phyloP scores from a whole-genome alignment of 768 basidiomycete genomes.

The Mycena floridula region DNA sequence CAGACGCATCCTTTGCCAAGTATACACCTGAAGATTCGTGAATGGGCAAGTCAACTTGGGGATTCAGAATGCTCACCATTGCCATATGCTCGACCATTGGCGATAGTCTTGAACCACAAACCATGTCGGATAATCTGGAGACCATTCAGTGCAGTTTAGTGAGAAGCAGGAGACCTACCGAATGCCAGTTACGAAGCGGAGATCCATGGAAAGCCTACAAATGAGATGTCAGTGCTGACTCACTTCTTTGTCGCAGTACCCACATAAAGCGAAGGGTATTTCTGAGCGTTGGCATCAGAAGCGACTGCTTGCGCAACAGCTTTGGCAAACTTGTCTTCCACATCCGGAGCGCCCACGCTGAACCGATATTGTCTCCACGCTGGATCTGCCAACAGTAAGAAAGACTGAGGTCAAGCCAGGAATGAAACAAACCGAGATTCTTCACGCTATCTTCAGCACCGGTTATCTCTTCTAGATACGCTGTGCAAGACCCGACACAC shows the following conservation, averaged over 20 bases:
- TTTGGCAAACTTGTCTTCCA: slow-evolving; percentile 56
- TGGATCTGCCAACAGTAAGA: slow-evolving; percentile 23
- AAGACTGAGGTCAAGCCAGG: background rate
- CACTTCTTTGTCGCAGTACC: slow-evolving; percentile 11
- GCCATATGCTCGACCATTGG: slow-evolving; percentile 59
- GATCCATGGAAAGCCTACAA: slow-evolving; percentile 66
- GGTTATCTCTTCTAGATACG: slow-evolving; percentile 59
- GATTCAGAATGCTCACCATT: slow-evolving; percentile 33
- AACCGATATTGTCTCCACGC: slow-evolving; percentile 62
- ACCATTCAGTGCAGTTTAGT: background rate
- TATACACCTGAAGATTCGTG: slow-evolving; percentile 50
- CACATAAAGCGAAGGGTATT: slow-evolving; percentile 35
- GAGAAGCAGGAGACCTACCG: slow-evolving; percentile 40
- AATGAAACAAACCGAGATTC: slow-evolving; percentile 38
- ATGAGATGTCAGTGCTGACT: background rate
- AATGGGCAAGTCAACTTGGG: background rate
- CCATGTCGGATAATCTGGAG: slow-evolving; percentile 65
- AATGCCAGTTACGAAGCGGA: slow-evolving; percentile 63
- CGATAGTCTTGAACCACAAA: slow-evolving; percentile 51
- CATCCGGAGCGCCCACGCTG: slow-evolving; percentile 65
- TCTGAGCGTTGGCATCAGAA: slow-evolving; percentile 3
- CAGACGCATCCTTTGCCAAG: slow-evolving; percentile 50
- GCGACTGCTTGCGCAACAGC: slow-evolving; percentile 23
- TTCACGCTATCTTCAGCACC: slow-evolving; percentile 47
- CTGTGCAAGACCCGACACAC: slow-evolving; percentile 70